Conservation (phyloP, 495 filamentous ascomycete genomes). For the Chlorociboria aeruginascens region DNA sequence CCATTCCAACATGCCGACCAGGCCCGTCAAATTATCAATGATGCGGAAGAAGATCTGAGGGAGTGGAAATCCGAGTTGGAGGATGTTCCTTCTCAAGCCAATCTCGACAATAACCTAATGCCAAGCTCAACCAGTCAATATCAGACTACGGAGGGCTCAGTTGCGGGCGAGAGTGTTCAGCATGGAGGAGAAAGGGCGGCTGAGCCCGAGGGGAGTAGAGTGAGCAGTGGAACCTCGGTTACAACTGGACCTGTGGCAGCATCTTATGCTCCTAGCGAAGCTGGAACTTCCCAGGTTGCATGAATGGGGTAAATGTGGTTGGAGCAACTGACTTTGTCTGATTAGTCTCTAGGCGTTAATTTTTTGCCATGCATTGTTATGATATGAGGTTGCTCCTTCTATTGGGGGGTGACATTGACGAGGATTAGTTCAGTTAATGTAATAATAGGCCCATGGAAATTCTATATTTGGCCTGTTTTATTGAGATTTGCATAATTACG, state of each 20-base stretch:
- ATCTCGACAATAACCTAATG: conserved; percentile 9
- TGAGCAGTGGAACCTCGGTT: conserved; percentile 14
- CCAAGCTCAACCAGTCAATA: conserved; percentile 3
- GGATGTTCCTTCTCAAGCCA: conserved; percentile 6
- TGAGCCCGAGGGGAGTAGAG: conserved; percentile 7
- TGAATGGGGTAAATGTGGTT: too few relatives aligned
- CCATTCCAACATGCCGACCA: conserved; percentile 50
- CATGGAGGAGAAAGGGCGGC: neutral
- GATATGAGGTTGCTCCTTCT: too few relatives aligned
- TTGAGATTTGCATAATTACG: too few relatives aligned
- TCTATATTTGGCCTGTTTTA: too few relatives aligned
- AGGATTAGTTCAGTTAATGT: too few relatives aligned
- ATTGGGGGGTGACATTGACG: too few relatives aligned
- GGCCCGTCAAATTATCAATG: conserved; percentile 77
- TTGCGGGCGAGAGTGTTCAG: conserved; percentile 2
- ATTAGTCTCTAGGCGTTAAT: too few relatives aligned
- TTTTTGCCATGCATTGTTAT: too few relatives aligned
- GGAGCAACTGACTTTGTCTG: too few relatives aligned
- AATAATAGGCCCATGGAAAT: too few relatives aligned
- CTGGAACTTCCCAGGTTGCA: neutral
- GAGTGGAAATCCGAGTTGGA: conserved; percentile 41
- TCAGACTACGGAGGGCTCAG: conserved; percentile 1
- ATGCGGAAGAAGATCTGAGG: conserved; percentile 78
- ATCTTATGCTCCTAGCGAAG: conserved; percentile 8
- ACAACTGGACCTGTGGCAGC: conserved; percentile 4